Conservation (phyloP, 2,329 filamentous ascomycete species). For the Pseudocercospora pini-densiflorae region DNA sequence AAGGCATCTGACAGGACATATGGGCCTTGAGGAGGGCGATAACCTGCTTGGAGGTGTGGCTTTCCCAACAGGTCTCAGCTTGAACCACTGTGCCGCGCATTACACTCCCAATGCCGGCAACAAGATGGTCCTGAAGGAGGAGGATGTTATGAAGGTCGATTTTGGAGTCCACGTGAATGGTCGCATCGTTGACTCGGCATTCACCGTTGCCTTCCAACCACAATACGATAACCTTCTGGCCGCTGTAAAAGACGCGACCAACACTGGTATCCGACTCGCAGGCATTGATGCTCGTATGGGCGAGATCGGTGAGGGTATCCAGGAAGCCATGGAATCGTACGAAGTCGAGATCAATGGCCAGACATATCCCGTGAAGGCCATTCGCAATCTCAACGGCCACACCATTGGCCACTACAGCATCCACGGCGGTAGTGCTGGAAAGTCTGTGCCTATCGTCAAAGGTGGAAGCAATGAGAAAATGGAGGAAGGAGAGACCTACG, state of each 20-base stretch:
- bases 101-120: conserved; percentile 62
- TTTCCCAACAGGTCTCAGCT: conserved; percentile 60
- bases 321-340: conserved; percentile 67
- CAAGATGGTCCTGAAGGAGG: conserved; percentile 72
- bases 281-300: conserved; percentile 60
- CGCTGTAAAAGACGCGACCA: conserved; percentile 76
- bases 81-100: conserved; percentile 61
- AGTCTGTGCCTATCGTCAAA: conserved; percentile 61
- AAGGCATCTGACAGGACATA: conserved; percentile 55
- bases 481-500: conserved; percentile 64
- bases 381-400: conserved; percentile 61
- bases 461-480: conserved; percentile 56
- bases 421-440: conserved; percentile 59
- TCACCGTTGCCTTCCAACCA: conserved; percentile 76
- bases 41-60: conserved; percentile 57
- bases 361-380: conserved; percentile 59
- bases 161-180: conserved; percentile 83
- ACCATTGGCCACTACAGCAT: conserved; percentile 60
- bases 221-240: conserved; percentile 75
- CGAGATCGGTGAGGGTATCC: conserved; percentile 62
- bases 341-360: conserved; percentile 61
- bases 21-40: conserved; percentile 58
- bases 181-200: conserved; percentile 79
- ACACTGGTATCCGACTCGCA: conserved; percentile 59
- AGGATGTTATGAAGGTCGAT: conserved; percentile 82